Evolutionary conservation across 352 stramenopile species (phyloP).

Genomic region (Globisporangium megalacanthum): DNA sequence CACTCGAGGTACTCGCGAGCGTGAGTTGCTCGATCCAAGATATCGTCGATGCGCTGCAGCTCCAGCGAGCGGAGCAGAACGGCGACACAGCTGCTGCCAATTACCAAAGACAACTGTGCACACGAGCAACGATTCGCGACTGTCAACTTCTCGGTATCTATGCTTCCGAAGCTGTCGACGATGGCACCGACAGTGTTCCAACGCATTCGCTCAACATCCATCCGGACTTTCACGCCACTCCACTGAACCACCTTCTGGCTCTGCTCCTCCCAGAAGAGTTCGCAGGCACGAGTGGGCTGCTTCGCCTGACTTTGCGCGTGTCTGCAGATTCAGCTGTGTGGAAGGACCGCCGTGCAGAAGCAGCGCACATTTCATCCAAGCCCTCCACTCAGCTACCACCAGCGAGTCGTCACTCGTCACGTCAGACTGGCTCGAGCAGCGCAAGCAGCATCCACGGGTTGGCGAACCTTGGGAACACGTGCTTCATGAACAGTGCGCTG

Average conservation of each 20-base stretch:
- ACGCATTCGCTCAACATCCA: constrained; percentile 2
- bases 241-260: constrained; percentile 7
- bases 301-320: constrained; percentile 1
- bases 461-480: constrained; percentile 70
- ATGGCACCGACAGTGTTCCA: not conserved
- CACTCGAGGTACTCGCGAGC: constrained; percentile 3
- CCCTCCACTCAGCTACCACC: no score
- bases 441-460: constrained; percentile 81
- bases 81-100: not conserved
- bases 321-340: not conserved
- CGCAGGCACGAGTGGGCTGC: not conserved
- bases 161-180: no score
- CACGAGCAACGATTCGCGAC: not conserved
- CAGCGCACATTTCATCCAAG: no score
- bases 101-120: no score
- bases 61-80: constrained; percentile 1
- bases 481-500: constrained; percentile 80
- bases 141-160: constrained; percentile 8
- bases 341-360: no score
- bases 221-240: constrained; percentile 4
- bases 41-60: constrained; percentile 9
- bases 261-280: constrained; percentile 2
- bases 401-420: constrained; percentile 5
- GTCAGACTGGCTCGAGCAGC: constrained; percentile 31
- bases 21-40: constrained; percentile 14